Conservation (phyloP, 2,329 filamentous ascomycete species). For the Hymenoscyphus infarciens region DNA sequence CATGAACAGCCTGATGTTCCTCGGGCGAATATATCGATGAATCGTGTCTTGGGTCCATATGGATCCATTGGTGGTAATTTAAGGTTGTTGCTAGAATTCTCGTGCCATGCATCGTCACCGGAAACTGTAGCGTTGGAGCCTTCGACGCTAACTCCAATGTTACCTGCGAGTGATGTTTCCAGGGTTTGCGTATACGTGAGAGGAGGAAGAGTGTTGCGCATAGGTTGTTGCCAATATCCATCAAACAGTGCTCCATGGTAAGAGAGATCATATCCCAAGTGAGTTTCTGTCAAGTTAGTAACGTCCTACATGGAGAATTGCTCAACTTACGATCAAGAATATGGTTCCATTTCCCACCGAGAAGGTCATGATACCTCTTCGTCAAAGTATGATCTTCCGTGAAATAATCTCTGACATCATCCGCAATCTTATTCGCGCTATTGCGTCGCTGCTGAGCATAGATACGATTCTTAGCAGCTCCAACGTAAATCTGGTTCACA, state of each 20-base stretch:
- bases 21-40: constrained; percentile 61
- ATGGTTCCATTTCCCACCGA: constrained; percentile 60
- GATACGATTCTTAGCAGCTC: constrained; percentile 49
- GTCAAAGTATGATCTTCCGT: constrained; percentile 56
- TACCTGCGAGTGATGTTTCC: constrained; percentile 56
- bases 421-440: constrained; percentile 51
- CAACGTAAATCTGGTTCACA: constrained; percentile 52
- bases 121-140: constrained; percentile 64
- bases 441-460: constrained; percentile 55
- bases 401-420: constrained; percentile 50
- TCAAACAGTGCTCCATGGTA: constrained; percentile 10
- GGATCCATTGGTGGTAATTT: constrained; percentile 54
- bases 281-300: constrained; percentile 44
- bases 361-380: constrained; percentile 52
- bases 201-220: constrained; percentile 63
- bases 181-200: constrained; percentile 56
- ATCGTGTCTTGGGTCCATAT: constrained; percentile 53
- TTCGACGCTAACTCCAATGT: constrained; percentile 61
- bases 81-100: constrained; percentile 51
- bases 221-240: constrained; percentile 65
- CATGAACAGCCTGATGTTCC: constrained; percentile 52
- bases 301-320: neutral
- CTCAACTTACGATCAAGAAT: constrained; percentile 51
- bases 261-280: constrained; percentile 46
- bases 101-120: constrained; percentile 62